phyloP scores from a whole-genome alignment of 371 early-diverging fungal genomes.

The Mortierella sp. region DNA sequence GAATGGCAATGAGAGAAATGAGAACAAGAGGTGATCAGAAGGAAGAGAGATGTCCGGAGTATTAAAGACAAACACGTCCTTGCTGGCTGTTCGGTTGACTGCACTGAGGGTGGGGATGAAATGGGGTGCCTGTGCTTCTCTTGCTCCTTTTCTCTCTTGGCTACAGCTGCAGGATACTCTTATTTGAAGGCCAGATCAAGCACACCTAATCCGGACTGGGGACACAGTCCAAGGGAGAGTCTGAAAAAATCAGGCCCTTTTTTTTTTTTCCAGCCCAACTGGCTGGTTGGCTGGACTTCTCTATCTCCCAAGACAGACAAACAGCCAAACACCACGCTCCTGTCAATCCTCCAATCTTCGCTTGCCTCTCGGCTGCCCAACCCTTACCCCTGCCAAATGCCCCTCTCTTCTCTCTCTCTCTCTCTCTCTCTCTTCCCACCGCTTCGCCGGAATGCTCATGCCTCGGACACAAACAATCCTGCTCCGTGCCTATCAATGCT shows the following conservation, averaged over 20 bases:
- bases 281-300: neutral
- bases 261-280: neutral
- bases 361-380: too few species aligned
- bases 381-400: neutral
- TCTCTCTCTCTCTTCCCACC: neutral
- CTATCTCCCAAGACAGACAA: slow-evolving; percentile 8
- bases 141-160: neutral
- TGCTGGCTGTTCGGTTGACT: neutral
- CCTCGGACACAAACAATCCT: too few species aligned
- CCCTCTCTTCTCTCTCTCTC: neutral
- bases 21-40: neutral
- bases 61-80: too few species aligned
- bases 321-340: neutral
- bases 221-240: too few species aligned
- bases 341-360: too few species aligned
- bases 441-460: too few species aligned
- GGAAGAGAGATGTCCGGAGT: neutral
- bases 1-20: too few species aligned
- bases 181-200: too few species aligned
- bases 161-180: too few species aligned
- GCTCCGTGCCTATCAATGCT: too few species aligned
- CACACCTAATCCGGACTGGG: too few species aligned
- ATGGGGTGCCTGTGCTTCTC: neutral
- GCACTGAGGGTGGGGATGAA: slow-evolving; percentile 6
- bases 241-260: slow-evolving; percentile 40